These are phyloP conservation scores for Naganishia albida DNA, from an alignment of 1,284 basidiomycete genomes.

Conservation along the genomic window DNA sequence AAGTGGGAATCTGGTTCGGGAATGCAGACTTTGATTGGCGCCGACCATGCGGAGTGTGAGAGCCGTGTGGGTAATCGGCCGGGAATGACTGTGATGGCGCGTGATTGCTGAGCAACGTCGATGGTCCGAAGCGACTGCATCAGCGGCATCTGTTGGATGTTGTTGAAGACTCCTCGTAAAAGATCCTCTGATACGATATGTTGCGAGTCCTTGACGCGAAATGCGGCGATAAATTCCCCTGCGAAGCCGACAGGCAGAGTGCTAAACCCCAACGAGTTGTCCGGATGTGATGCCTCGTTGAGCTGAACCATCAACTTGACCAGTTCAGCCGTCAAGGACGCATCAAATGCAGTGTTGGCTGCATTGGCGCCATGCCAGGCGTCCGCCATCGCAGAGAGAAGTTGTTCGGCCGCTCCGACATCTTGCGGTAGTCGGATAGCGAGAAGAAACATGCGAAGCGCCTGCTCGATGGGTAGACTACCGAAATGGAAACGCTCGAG, in stretches of 20 bases:
- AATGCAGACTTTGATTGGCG: conserved; percentile 77
- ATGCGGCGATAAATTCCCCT: conserved; percentile 76
- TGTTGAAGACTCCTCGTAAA: conserved; percentile 73
- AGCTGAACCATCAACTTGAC: conserved; percentile 78
- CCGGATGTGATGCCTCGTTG: conserved; percentile 51
- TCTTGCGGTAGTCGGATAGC: conserved; percentile 71
- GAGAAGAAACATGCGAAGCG: conserved; percentile 82
- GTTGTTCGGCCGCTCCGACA: conserved; percentile 66
- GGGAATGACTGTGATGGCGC: conserved; percentile 65
- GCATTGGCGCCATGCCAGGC: conserved; percentile 90
- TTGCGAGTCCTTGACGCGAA: conserved; percentile 70
- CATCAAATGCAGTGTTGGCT: conserved; percentile 71
- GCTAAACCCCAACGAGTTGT: conserved; percentile 57
- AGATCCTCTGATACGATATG: conserved; percentile 69
- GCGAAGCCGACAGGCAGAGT: conserved; percentile 61
- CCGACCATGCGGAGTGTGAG: conserved; percentile 80
- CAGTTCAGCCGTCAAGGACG: conserved; percentile 72
- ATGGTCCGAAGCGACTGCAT: conserved; percentile 66
- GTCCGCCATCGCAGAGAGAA: conserved; percentile 70
- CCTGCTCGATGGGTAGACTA: conserved; percentile 81
- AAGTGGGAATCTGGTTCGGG: conserved; percentile 76
- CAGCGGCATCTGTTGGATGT: conserved; percentile 69
- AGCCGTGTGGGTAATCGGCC: conserved; percentile 70
- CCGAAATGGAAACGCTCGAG: conserved; percentile 82
- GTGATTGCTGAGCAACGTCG: conserved; percentile 36